phyloP scores from a whole-genome alignment of 2,329 filamentous ascomycete genomes.

The Cladophialophora immunda region DNA sequence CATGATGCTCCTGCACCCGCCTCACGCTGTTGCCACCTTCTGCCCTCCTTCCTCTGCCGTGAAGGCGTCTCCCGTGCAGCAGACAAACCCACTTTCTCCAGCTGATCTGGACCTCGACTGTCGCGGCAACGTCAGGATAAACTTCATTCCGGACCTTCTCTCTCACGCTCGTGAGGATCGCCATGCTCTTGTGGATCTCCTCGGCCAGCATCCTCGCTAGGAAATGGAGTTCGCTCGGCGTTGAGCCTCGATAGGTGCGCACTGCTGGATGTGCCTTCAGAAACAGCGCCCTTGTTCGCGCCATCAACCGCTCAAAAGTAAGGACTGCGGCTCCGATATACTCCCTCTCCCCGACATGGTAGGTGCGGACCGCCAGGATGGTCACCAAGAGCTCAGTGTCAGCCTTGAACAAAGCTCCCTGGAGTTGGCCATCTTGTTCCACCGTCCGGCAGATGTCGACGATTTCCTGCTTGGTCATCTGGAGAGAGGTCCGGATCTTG shows the following conservation, averaged over 20 bases:
- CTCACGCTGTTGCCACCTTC: background rate
- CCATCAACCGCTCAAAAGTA: constrained; percentile 13
- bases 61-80: background rate
- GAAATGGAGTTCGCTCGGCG: constrained; percentile 8
- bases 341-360: constrained; percentile 22
- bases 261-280: constrained; percentile 1
- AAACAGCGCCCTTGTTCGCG: constrained; percentile 14
- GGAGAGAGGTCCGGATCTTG: constrained; percentile 6
- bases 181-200: background rate
- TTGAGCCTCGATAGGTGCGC: background rate
- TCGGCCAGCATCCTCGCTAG: background rate
- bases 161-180: background rate
- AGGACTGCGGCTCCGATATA: constrained; percentile 23
- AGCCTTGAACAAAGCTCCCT: constrained; percentile 4
- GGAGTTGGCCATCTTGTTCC: constrained; percentile 8
- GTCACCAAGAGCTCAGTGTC: constrained; percentile 16
- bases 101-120: background rate
- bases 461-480: constrained; percentile 4
- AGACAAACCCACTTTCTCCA: constrained; percentile 6
- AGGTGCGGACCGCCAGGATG: constrained; percentile 1
- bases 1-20: constrained; percentile 20
- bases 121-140: background rate
- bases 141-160: constrained; percentile 1
- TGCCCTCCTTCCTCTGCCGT: background rate
- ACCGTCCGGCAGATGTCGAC: constrained; percentile 12